Conservation (phyloP, 192 early-diverging fungal genomes). For the Coemansia sp. region DNA sequence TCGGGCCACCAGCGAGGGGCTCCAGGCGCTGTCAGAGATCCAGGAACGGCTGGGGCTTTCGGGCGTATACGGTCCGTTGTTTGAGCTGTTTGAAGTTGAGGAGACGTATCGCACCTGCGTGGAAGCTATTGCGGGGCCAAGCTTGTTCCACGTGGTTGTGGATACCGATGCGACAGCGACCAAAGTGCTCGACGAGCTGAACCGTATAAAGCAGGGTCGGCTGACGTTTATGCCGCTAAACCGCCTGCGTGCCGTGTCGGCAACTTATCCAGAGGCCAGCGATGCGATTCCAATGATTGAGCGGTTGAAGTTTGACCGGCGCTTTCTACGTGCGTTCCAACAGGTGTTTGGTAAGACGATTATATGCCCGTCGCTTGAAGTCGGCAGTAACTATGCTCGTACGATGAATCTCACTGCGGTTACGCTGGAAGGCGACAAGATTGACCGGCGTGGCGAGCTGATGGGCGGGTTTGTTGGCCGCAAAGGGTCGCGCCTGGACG, state of each 20-base stretch:
- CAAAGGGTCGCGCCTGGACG: slow-evolving; percentile 71
- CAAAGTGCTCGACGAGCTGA: slow-evolving; percentile 57
- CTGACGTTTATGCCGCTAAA: slow-evolving; percentile 97
- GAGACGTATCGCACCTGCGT: slow-evolving; percentile 81
- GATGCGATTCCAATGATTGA: slow-evolving; percentile 84
- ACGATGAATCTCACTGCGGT: slow-evolving; percentile 77
- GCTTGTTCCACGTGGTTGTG: slow-evolving; percentile 95
- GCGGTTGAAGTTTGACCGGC: slow-evolving; percentile 71
- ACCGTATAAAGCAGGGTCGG: slow-evolving; percentile 66
- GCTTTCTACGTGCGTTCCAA: slow-evolving; percentile 73
- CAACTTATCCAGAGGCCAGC: slow-evolving; percentile 63
- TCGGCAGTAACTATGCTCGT: slow-evolving; percentile 76
- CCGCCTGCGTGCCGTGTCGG: slow-evolving; percentile 63
- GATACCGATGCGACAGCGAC: slow-evolving; percentile 92
- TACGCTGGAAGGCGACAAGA: slow-evolving; percentile 89
- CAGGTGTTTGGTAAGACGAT: slow-evolving; percentile 93
- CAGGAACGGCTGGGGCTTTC: slow-evolving; percentile 60
- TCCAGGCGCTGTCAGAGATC: slow-evolving; percentile 71
- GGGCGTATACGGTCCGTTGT: slow-evolving; percentile 90
- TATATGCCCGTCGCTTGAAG: slow-evolving; percentile 80
- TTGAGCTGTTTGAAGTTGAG: slow-evolving; percentile 88
- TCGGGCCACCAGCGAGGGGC: slow-evolving; percentile 75
- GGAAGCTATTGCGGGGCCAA: slow-evolving; percentile 81
- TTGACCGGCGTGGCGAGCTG: slow-evolving; percentile 88
- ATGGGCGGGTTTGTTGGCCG: slow-evolving; percentile 86